Evolutionary conservation across 352 stramenopile genomes (phyloP).

Genomic region (Phytophthora pinifolia): DNA sequence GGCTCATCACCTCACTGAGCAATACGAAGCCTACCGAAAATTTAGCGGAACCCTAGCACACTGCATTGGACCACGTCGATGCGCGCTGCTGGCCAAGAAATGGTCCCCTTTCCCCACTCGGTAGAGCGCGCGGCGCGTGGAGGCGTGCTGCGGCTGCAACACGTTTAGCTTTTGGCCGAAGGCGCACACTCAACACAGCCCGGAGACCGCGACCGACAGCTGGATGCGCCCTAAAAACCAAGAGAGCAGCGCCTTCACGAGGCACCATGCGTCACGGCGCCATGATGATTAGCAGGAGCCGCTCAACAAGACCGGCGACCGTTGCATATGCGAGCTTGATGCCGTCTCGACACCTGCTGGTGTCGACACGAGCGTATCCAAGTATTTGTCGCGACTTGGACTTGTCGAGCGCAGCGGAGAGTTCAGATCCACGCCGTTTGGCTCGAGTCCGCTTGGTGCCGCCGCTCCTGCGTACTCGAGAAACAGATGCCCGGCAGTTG

Average conservation of each 20-base stretch:
- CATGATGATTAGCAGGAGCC: conserved; percentile 14
- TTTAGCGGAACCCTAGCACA: conserved; percentile 7
- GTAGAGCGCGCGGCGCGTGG: conserved; percentile 16
- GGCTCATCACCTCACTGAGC: conserved; percentile 7
- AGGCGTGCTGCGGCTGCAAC: conserved; percentile 15
- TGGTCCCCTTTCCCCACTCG: conserved; percentile 14
- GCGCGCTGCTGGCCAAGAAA: conserved; percentile 21
- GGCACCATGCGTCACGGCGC: not conserved
- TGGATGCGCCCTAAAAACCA: conserved; percentile 11
- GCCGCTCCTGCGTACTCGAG: conserved; percentile 7
- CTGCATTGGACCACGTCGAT: conserved; percentile 18
- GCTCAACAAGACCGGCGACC: too few relatives aligned
- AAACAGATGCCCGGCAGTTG: conserved; percentile 26
- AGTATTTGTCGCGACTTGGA: conserved; percentile 25
- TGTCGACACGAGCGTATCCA: conserved; percentile 19
- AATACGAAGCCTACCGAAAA: conserved; percentile 14
- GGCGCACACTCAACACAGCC: conserved; percentile 18
- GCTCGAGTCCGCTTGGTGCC: conserved; percentile 14
- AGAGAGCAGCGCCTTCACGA: not conserved
- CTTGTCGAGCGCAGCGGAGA: conserved; percentile 28
- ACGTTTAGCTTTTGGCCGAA: conserved; percentile 1
- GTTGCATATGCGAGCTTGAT: not conserved
- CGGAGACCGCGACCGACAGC: conserved; percentile 13
- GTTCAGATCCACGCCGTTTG: conserved; percentile 10
- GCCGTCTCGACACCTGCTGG: conserved; percentile 15